Conservation (phyloP, 2,329 filamentous ascomycete species). For the Botryotinia narcissicola region DNA sequence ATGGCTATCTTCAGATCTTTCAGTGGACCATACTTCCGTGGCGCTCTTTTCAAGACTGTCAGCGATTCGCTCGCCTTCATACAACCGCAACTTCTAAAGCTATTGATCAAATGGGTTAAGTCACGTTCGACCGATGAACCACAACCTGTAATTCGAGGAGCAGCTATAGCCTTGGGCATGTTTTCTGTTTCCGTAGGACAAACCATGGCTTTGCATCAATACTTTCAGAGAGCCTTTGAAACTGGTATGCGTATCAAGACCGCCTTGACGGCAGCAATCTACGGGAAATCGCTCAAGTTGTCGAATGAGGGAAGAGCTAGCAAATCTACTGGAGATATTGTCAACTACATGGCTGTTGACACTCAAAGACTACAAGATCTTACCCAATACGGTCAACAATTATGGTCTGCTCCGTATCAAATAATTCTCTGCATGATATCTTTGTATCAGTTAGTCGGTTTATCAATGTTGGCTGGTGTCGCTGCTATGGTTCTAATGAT, state of each 20-base stretch:
- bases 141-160: conserved; percentile 78
- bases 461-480: conserved; percentile 93
- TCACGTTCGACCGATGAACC: conserved; percentile 66
- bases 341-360: conserved; percentile 99
- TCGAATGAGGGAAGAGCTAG: conserved; percentile 88
- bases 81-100: conserved; percentile 84
- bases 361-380: conserved; percentile 93
- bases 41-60: conserved; percentile 80
- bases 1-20: conserved; percentile 80
- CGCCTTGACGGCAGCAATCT: conserved; percentile 84
- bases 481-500: conserved; percentile 97
- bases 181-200: conserved; percentile 83
- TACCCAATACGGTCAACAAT: conserved; percentile 90
- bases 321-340: conserved; percentile 95
- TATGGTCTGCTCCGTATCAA: conserved; percentile 97
- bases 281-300: conserved; percentile 82
- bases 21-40: conserved; percentile 77
- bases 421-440: conserved; percentile 95
- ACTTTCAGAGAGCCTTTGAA: conserved; percentile 93
- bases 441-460: conserved; percentile 89
- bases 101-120: conserved; percentile 78
- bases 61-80: conserved; percentile 85
- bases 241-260: conserved; percentile 97
- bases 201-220: conserved; percentile 91
- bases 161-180: conserved; percentile 87